These are phyloP conservation scores for Polygonum maritimum DNA, from an alignment of 148 eudicot genomes.

Conservation along the genomic window DNA sequence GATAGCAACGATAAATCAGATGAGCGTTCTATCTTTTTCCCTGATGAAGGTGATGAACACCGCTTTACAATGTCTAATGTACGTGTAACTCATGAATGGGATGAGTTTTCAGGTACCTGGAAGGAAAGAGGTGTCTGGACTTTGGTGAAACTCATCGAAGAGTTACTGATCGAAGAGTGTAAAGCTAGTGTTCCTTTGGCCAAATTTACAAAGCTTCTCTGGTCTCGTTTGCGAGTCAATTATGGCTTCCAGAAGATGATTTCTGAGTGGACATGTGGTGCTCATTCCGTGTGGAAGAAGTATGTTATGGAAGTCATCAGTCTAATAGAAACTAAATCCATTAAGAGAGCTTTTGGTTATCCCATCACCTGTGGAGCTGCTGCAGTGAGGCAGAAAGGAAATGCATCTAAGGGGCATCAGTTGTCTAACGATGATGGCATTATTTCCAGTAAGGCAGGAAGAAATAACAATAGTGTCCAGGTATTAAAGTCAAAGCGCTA, in stretches of 20 bases:
- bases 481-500: background rate
- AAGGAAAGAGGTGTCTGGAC: slow-evolving; percentile 38
- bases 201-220: slow-evolving; percentile 23
- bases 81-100: slow-evolving; percentile 35
- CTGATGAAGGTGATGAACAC: slow-evolving; percentile 40
- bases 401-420: slow-evolving; percentile 12
- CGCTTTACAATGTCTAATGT: slow-evolving; percentile 22
- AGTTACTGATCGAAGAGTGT: slow-evolving; percentile 24
- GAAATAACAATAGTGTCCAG: slow-evolving; percentile 15
- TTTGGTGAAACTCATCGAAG: slow-evolving; percentile 28
- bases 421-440: slow-evolving; percentile 10
- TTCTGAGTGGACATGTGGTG: slow-evolving; percentile 45
- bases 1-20: slow-evolving; percentile 27
- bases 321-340: slow-evolving; percentile 19
- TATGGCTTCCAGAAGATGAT: slow-evolving; percentile 44
- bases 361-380: slow-evolving; percentile 11
- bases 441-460: slow-evolving; percentile 18
- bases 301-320: slow-evolving; percentile 27
- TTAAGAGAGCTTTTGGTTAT: slow-evolving; percentile 9
- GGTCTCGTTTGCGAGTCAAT: slow-evolving; percentile 30
- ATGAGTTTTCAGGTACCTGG: slow-evolving; percentile 36
- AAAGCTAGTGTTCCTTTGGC: slow-evolving; percentile 14
- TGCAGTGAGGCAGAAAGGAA: slow-evolving; percentile 13
- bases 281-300: slow-evolving; percentile 35
- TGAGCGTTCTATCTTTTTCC: slow-evolving; percentile 32